Evolutionary conservation across 176 grass and related monocot genomes (phyloP).

Genomic region (Hordeum marinum): DNA sequence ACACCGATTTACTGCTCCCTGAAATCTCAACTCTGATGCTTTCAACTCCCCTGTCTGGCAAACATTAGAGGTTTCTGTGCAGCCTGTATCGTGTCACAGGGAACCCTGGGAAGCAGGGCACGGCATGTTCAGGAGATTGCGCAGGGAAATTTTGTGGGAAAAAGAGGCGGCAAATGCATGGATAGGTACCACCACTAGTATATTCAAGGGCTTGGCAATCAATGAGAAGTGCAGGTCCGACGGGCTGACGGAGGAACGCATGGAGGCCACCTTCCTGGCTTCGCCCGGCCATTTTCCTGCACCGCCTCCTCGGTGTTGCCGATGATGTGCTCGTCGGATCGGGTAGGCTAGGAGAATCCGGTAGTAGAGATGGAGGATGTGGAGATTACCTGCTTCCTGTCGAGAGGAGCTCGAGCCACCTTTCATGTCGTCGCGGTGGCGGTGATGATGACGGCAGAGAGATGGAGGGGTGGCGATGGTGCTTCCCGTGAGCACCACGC

Average conservation of each 20-base stretch:
- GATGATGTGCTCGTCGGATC: no score
- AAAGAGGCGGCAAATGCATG: background rate
- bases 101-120: background rate
- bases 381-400: no score
- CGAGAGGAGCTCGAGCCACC: no score
- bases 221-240: conserved; percentile 11
- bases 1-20: background rate
- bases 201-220: conserved; percentile 8
- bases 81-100: background rate
- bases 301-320: conserved; percentile 37
- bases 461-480: no score
- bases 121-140: background rate
- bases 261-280: conserved; percentile 44
- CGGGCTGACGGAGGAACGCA: conserved; percentile 31
- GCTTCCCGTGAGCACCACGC: no score
- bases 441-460: no score
- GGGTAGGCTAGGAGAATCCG: no score
- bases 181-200: background rate
- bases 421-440: no score
- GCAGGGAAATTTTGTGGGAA: background rate
- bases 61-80: conserved; percentile 12
- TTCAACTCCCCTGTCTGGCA: background rate
- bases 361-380: no score
- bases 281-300: conserved; percentile 38
- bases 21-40: background rate